These are phyloP conservation scores for Gaultheria prostrata DNA, from an alignment of 148 eudicot genomes.

Conservation along the genomic window DNA sequence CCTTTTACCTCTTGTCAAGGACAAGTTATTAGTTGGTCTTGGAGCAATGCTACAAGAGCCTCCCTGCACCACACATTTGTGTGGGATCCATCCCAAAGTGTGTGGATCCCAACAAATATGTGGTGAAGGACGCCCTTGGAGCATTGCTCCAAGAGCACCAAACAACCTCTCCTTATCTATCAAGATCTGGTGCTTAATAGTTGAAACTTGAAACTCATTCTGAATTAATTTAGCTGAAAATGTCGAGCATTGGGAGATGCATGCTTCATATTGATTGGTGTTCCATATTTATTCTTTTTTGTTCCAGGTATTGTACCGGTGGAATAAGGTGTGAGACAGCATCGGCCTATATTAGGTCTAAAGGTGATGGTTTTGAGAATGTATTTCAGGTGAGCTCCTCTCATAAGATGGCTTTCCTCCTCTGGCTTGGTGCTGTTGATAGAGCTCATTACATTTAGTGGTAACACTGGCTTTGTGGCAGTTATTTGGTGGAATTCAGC, in stretches of 20 bases:
- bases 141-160: no score
- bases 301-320: conserved; percentile 89
- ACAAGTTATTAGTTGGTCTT: no score
- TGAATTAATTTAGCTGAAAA: not conserved
- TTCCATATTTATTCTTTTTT: conserved; percentile 11
- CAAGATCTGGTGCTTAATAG: not conserved
- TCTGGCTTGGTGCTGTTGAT: not conserved
- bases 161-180: not conserved
- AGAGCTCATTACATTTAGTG: not conserved
- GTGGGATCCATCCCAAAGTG: no score
- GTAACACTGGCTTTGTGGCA: conserved; percentile 33
- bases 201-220: not conserved
- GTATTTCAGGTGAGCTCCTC: conserved; percentile 71
- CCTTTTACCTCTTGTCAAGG: not conserved
- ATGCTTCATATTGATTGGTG: conserved; percentile 11
- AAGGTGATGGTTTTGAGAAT: conserved; percentile 96
- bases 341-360: conserved; percentile 87
- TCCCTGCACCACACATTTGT: no score
- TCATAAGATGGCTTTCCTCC: not conserved
- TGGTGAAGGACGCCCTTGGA: no score
- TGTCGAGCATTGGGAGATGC: not conserved
- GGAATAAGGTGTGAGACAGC: conserved; percentile 99
- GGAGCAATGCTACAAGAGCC: no score
- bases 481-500: conserved; percentile 95
- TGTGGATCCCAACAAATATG: no score